Percentiles rank a stretch among this genome's conserved stretches.
phyloP scores from a whole-genome alignment of 169 alveolate species.

The Cryptosporidium felis region DNA sequence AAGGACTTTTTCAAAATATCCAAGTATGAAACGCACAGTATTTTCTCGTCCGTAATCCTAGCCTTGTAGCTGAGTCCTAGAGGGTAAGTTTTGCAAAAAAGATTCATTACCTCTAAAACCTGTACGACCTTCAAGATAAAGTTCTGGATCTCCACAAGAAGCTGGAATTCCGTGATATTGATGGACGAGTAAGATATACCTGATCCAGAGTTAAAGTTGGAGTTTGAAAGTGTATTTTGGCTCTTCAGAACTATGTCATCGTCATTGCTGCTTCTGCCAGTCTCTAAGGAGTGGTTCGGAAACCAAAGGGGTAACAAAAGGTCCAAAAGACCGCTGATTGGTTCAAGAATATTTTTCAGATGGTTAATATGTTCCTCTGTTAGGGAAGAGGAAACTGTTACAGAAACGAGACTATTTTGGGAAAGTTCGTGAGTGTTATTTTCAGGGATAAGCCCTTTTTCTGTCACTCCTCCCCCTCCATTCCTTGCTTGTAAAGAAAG shows the following conservation, averaged over 20 bases:
- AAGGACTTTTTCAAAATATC: slow-evolving; percentile 35
- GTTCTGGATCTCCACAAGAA: slow-evolving; percentile 11
- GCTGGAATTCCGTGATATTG: slow-evolving; percentile 24
- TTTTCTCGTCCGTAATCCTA: background rate
- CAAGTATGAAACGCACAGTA: slow-evolving; percentile 11
- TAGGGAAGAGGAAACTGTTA: slow-evolving; percentile 14
- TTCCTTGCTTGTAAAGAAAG: background rate
- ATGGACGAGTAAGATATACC: background rate
- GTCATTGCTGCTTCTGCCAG: background rate
- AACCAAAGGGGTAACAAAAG: slow-evolving; percentile 54
- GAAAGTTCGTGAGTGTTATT: background rate
- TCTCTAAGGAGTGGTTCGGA: background rate
- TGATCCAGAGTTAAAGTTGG: background rate
- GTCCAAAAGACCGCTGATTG: slow-evolving; percentile 3
- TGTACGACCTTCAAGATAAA: slow-evolving; percentile 11
- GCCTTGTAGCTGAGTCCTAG: slow-evolving; percentile 37
- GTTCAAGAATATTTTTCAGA: background rate
- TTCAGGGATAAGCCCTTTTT: background rate
- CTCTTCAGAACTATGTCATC: background rate
- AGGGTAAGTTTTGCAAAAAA: slow-evolving; percentile 40
- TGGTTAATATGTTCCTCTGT: slow-evolving; percentile 28
- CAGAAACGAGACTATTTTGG: background rate
- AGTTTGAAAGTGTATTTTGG: background rate
- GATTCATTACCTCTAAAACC: background rate
- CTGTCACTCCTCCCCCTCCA: too few relatives aligned